Conservation (phyloP, 352 stramenopile species). For the Globisporangium ultimum region DNA sequence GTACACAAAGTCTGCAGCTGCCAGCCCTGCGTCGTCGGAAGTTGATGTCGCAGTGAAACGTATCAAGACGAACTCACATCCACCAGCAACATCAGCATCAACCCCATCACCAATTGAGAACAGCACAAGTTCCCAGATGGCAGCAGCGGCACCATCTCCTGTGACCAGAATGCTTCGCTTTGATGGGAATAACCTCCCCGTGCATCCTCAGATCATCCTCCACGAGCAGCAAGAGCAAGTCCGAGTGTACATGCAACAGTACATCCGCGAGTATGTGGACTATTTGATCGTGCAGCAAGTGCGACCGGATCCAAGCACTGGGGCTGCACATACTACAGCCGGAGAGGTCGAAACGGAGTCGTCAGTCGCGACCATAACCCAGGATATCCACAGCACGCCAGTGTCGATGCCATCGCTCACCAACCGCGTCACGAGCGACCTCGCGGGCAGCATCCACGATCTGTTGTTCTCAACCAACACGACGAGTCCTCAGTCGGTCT, state of each 20-base stretch:
- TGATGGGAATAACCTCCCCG: conserved; percentile 30
- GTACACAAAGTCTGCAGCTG: conserved; percentile 25
- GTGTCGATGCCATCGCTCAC: conserved; percentile 46
- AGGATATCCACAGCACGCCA: conserved; percentile 48
- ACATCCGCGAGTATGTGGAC: conserved; percentile 59
- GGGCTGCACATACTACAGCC: background rate
- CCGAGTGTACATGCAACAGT: conserved; percentile 55
- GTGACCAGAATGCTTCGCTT: conserved; percentile 34
- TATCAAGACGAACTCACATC: conserved; percentile 7
- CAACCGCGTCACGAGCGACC: conserved; percentile 30
- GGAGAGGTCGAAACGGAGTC: conserved; percentile 1
- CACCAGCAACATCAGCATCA: background rate
- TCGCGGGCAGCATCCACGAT: conserved; percentile 60
- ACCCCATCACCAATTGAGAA: background rate
- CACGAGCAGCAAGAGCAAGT: conserved; percentile 46
- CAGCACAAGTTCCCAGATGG: background rate
- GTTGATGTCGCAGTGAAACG: conserved; percentile 28
- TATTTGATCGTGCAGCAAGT: conserved; percentile 36
- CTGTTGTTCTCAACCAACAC: conserved; percentile 47
- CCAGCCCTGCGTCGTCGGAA: conserved; percentile 28
- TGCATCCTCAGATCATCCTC: conserved; percentile 51
- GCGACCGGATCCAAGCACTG: conserved; percentile 11
- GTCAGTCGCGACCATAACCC: conserved; percentile 17
- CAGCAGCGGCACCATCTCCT: background rate
- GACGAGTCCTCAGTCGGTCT: conserved; percentile 73